Base-by-base conservation (phyloP, 345 rosid species). In the Moringa oleifera region DNA sequence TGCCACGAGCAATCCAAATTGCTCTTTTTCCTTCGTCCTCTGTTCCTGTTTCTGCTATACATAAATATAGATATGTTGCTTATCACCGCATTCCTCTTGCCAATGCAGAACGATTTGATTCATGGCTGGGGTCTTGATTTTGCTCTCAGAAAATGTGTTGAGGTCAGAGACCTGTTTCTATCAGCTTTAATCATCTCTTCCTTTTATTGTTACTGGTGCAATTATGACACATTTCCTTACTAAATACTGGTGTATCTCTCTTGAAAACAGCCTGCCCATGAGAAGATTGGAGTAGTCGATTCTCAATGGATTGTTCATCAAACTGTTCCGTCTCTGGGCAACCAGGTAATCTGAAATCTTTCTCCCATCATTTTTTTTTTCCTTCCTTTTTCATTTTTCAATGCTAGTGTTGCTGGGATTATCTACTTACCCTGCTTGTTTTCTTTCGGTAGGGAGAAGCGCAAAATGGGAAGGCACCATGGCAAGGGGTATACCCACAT, bases 51-150 rank as follows among this genome's bases (percentile, higher is more conserved):
- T 33, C 6, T 33, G n/a, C n/a, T n/a, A n/a, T n/a, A n/a, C 37
- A 33, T 33, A 33, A 33, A 11, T 11, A 33, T 33, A 25, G 61
- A 37, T 49, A 5, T 20, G 46, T 21, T 25, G 9, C 18, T 7
- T 61, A 5, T n/a, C n/a, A 41, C 17, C 12, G 47, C 55, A n/a
- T 23, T 66, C 20, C 57, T 13, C 47, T 59, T 77, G 60, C 31
- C 55, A 62, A 74, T 61, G 64, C 85, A 95, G 99, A 95, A 95
- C 75, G 99, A 95, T 77, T 83, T 95, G 76, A 91, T 95, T 50
- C 99, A 95, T 25, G 97, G 99, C 36, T 95, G 99, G 99, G 97
- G 99, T n/a, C 96, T 95, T 23, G 99, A 95, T 72, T 91, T 95
- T 68, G 86, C 99, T 59, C 88, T 95, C 23, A 75, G 96, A 73